These are phyloP conservation scores for Penicillium sp. DNA, from an alignment of 2,329 filamentous ascomycete species.

Conservation along the genomic window DNA sequence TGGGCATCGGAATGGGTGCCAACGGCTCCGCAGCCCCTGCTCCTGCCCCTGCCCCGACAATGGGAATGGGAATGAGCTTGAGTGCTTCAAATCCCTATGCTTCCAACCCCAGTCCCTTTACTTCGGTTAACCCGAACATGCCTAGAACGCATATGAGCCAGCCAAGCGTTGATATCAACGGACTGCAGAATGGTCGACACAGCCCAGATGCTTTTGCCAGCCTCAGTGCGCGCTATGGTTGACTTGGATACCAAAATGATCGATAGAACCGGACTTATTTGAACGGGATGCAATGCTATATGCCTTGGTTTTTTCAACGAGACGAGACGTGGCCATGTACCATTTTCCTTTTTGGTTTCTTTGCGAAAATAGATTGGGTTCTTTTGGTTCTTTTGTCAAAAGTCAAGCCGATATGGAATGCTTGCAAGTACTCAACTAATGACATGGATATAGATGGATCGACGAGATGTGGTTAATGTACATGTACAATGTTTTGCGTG, in stretches of 20 bases:
- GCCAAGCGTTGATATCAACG: conserved; percentile 51
- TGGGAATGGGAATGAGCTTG: not conserved
- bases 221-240: conserved; percentile 48
- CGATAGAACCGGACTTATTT: not conserved
- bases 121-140: conserved; percentile 6
- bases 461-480: conserved; percentile 12
- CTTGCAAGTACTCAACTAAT: conserved; percentile 6
- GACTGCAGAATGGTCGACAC: conserved; percentile 49
- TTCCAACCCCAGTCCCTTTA: not conserved
- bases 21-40: conserved; percentile 9
- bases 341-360: not conserved
- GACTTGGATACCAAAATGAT: conserved; percentile 2
- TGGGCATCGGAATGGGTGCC: conserved; percentile 18
- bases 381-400: not conserved
- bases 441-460: conserved; percentile 18
- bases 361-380: not conserved
- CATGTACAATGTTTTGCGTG: conserved; percentile 13
- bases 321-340: not conserved
- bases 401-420: conserved; percentile 4
- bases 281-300: not conserved
- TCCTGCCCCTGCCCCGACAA: not conserved
- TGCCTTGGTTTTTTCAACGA: not conserved
- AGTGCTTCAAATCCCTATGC: not conserved
- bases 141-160: conserved; percentile 46
- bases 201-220: conserved; percentile 54